Conservation (phyloP, 148 eudicot genomes). For the Vaccinium darrowii region DNA sequence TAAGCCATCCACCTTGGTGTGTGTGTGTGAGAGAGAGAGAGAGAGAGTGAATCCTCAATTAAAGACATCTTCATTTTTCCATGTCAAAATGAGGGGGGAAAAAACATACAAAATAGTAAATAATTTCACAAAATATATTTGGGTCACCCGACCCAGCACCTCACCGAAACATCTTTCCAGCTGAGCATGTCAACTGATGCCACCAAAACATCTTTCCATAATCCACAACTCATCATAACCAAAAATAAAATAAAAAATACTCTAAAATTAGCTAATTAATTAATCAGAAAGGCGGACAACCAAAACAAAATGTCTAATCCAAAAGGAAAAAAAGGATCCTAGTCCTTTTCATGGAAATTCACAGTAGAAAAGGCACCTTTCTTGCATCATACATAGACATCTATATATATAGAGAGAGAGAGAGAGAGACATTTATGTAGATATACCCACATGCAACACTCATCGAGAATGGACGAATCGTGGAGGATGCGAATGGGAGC, state of each 20-base stretch:
- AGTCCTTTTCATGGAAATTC: not conserved
- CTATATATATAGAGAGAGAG: too few species aligned
- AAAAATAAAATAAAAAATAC: not conserved
- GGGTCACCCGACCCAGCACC: slow-evolving; percentile 1
- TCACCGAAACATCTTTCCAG: not conserved
- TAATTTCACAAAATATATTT: not conserved
- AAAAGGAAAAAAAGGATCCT: not conserved
- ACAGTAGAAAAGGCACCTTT: not conserved
- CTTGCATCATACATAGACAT: not conserved
- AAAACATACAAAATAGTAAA: not conserved
- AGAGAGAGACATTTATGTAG: too few species aligned
- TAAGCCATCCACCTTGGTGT: too few species aligned
- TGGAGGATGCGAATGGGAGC: slow-evolving; percentile 60
- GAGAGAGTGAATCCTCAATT: too few species aligned
- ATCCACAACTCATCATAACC: not conserved
- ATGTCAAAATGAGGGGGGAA: not conserved
- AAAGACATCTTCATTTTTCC: not conserved
- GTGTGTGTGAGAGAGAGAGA: too few species aligned
- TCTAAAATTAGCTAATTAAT: not conserved
- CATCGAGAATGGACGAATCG: slow-evolving; percentile 51
- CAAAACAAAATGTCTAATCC: not conserved
- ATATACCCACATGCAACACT: not conserved
- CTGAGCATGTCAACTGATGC: not conserved
- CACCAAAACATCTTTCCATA: not conserved
- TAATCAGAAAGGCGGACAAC: not conserved